Evolutionary conservation across 1,284 basidiomycete species (phyloP).

Genomic region (Meripilus lineatus): DNA sequence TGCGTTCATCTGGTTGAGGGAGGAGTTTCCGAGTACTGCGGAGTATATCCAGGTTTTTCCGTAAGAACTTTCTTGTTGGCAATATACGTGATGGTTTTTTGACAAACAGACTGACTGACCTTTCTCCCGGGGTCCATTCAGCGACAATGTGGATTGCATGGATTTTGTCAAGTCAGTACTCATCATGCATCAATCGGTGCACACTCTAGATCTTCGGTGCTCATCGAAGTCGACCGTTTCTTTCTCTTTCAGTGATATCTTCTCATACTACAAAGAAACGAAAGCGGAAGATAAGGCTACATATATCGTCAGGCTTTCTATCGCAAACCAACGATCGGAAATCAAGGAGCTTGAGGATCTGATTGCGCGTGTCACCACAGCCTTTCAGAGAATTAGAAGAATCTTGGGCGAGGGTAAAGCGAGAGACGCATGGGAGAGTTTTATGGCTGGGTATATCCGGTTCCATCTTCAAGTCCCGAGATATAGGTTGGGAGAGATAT

Average conservation of each 20-base stretch:
- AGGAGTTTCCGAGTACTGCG: neutral
- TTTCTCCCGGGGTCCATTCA: neutral
- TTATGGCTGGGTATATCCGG: slow-evolving; percentile 11
- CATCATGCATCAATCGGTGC: no score
- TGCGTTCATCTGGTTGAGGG: neutral
- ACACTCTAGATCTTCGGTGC: no score
- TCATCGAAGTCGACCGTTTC: no score
- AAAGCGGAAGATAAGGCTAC: slow-evolving; percentile 12
- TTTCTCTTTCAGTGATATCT: slow-evolving; percentile 15
- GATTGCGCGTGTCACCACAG: slow-evolving; percentile 19
- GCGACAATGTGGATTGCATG: no score
- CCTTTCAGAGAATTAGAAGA: slow-evolving; percentile 5
- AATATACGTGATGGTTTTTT: no score
- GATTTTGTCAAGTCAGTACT: slow-evolving; percentile 7
- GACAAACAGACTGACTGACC: neutral
- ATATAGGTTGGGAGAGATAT: slow-evolving; percentile 13
- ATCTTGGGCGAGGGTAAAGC: slow-evolving; percentile 11
- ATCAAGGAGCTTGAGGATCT: slow-evolving; percentile 18
- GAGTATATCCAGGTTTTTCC: neutral
- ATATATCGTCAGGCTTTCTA: slow-evolving; percentile 14
- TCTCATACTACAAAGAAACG: slow-evolving; percentile 21
- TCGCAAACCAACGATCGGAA: slow-evolving; percentile 7
- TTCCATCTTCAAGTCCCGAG: slow-evolving; percentile 13
- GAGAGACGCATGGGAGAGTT: slow-evolving; percentile 16
- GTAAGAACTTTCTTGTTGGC: no score